phyloP scores from a whole-genome alignment of 139 green algal genomes.

The Chlorella sorokiniana region DNA sequence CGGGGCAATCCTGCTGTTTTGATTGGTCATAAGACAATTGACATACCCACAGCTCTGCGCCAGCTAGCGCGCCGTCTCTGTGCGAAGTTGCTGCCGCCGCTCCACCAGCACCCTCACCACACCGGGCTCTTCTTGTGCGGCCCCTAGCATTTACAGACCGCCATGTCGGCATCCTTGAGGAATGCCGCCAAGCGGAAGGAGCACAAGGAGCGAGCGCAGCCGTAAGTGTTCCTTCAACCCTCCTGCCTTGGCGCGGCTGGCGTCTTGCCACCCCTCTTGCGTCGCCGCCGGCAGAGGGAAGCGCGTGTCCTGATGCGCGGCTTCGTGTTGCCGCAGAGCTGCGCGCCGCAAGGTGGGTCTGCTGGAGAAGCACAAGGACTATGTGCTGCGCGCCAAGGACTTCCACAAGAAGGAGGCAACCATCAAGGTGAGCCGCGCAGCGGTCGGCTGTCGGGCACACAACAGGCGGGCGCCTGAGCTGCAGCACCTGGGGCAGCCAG shows the following conservation, averaged over 20 bases:
- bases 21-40: too few relatives aligned
- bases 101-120: too few relatives aligned
- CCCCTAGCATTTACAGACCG: slow-evolving; percentile 67
- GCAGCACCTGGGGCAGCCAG: slow-evolving; percentile 81
- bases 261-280: not conserved
- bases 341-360: slow-evolving; percentile 75
- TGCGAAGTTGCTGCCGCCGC: too few relatives aligned
- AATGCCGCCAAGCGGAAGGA: slow-evolving; percentile 93
- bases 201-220: slow-evolving; percentile 96
- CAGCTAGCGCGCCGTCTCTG: too few relatives aligned
- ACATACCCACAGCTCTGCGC: too few relatives aligned
- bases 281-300: not conserved
- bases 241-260: not conserved
- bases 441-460: too few relatives aligned
- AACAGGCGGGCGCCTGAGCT: too few relatives aligned
- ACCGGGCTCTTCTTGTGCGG: too few relatives aligned
- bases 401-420: slow-evolving; percentile 94
- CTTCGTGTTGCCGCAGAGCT: slow-evolving; percentile 33
- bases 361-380: slow-evolving; percentile 98
- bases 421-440: too few relatives aligned
- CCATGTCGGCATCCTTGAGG: slow-evolving; percentile 71
- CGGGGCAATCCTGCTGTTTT: too few relatives aligned
- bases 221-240: slow-evolving; percentile 61
- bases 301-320: not conserved
- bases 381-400: slow-evolving; percentile 87